Base-by-base conservation (phyloP, 2,329 filamentous ascomycete species). In the Madurella fahalii region DNA sequence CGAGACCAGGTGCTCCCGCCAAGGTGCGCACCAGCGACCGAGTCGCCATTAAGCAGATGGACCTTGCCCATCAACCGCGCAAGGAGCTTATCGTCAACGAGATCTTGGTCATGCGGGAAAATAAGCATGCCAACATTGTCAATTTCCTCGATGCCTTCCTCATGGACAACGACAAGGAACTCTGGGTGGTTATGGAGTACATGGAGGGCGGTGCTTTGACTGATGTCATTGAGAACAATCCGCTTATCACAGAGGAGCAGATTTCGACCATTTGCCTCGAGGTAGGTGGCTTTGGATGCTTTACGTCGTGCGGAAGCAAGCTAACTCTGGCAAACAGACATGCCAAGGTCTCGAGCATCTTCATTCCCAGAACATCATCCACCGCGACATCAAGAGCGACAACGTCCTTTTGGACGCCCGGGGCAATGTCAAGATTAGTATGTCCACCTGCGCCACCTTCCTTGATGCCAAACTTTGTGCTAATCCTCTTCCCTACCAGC, bases 171-270 rank as follows among this genome's bases (percentile, higher is more conserved):
- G 91, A 89, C 66, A 83, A 89, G 52, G 94, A 99, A 71, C 81
- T 99, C n/a, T 99, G 94, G 94, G 91, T 99, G 11, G 93, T 99
- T 50, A 96, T 99, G 94, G 94, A 99, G 75, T 99, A 92, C 67
- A 99, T 99, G 94, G 94, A 99, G 74, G 94, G 94, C 65, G 94
- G 94, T 74, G 90, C 94, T 58, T 76, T 99, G 71, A 99, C 94
- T 1, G 94, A 99, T 77, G 91, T 99, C 57, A 99, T 99, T 73
- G 94, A 99, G 73, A 96, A 97, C 75, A 99, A 97, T 72, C 83
- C 87, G 2, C 84, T 86, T 54, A 96, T 99, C 64, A 90, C 88
- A 5, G 94, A 99, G 72, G 90, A 96, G 69, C 94, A 99, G 71
- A 99, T 99, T 67, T 90, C 94, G 9, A 96, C 93, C 5, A 97